Evolutionary conservation across 345 rosid genomes (phyloP).

Genomic region (Crucihimalaya himalaica): DNA sequence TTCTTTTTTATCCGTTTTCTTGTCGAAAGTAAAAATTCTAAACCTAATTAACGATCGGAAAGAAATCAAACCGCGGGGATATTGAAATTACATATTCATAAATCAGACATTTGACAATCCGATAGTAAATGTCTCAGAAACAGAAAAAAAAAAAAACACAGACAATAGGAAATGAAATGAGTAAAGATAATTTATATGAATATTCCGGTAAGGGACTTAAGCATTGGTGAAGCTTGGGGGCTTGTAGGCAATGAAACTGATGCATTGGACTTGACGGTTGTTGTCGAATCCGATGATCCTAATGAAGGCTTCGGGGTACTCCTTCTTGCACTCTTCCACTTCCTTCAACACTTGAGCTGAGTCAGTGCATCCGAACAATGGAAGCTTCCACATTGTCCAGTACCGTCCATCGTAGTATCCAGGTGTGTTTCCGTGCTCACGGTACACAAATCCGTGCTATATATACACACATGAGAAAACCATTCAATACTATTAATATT

Average conservation of each 20-base stretch:
- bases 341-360: conserved; percentile 44
- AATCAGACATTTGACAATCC: conserved; percentile 34
- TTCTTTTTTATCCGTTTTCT: neutral
- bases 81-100: conserved; percentile 32
- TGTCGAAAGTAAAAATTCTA: neutral
- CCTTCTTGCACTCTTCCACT: conserved; percentile 41
- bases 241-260: conserved; percentile 47
- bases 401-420: conserved; percentile 46
- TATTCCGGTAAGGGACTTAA: conserved; percentile 15
- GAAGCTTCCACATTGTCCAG: conserved; percentile 50
- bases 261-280: conserved; percentile 46
- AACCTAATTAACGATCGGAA: neutral
- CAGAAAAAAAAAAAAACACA: conserved; percentile 18
- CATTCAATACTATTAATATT: neutral
- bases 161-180: conserved; percentile 26
- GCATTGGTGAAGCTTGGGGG: conserved; percentile 44
- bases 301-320: conserved; percentile 40
- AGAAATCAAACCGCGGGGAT: conserved; percentile 4
- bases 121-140: conserved; percentile 22
- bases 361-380: conserved; percentile 46
- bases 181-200: conserved; percentile 21
- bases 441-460: conserved; percentile 47
- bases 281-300: conserved; percentile 47
- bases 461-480: neutral
- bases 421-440: conserved; percentile 40